phyloP scores from a whole-genome alignment of 306 rosid genomes.

The Vigna reflexopilosa region DNA sequence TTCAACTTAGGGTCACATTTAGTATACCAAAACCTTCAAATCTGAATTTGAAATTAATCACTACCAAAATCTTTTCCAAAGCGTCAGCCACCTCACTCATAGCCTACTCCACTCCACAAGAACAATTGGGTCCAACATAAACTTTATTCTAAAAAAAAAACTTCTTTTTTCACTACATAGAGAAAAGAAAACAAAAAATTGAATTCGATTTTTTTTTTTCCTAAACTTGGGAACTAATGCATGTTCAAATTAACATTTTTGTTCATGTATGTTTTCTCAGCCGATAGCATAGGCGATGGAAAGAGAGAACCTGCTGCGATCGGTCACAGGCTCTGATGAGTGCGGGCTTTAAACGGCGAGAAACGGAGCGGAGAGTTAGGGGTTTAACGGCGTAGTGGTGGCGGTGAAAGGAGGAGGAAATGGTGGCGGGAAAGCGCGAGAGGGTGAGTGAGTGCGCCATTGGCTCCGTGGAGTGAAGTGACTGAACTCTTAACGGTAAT shows the following conservation, averaged over 20 bases:
- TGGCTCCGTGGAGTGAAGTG: constrained; percentile 34
- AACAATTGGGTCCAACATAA: neutral
- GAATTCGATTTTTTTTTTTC: neutral
- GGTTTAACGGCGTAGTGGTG: constrained; percentile 12
- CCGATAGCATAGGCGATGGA: neutral
- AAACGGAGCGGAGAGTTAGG: constrained; percentile 37
- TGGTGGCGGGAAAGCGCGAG: constrained; percentile 48
- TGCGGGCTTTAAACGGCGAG: constrained; percentile 31
- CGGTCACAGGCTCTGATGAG: constrained; percentile 58
- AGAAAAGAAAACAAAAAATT: neutral
- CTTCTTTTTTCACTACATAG: neutral
- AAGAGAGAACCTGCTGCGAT: constrained; percentile 64
- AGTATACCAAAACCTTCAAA: neutral
- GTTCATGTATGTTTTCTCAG: neutral
- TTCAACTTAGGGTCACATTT: neutral
- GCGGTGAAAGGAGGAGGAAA: constrained; percentile 38
- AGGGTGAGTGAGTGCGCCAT: constrained; percentile 60
- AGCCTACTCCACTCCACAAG: constrained; percentile 5
- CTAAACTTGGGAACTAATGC: neutral
- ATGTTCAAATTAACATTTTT: neutral
- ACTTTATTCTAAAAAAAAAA: no score
- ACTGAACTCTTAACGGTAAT: constrained; percentile 8
- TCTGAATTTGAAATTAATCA: neutral
- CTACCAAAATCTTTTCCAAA: neutral
- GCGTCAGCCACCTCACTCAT: neutral